Conservation (phyloP, 2,329 filamentous ascomycete species). For the Colletotrichum cereale region DNA sequence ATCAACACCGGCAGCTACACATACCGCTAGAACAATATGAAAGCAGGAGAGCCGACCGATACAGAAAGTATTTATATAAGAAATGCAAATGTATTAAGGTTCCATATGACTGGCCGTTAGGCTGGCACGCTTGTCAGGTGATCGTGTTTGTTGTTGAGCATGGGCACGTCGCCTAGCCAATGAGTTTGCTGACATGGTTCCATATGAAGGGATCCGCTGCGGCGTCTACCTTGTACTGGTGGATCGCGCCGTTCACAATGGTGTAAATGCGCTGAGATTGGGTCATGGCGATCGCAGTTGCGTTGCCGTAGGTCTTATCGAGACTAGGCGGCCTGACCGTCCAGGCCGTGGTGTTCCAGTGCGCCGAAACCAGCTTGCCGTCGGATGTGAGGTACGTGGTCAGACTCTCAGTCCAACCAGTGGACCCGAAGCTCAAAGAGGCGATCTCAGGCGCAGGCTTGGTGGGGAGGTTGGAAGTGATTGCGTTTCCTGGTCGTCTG, state of each 20-base stretch:
- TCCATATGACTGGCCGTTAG: background rate
- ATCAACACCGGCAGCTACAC: background rate
- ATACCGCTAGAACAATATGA: background rate
- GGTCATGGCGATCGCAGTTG: background rate
- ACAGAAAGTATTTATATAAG: slow-evolving; percentile 3
- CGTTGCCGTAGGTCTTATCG: background rate
- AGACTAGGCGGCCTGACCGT: background rate
- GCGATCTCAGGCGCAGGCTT: background rate
- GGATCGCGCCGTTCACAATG: background rate
- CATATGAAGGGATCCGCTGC: background rate
- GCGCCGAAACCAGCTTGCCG: background rate
- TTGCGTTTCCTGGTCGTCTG: background rate
- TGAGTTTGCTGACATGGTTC: background rate
- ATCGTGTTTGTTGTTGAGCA: background rate
- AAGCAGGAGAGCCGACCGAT: background rate
- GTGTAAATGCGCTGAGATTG: background rate
- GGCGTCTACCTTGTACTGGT: background rate
- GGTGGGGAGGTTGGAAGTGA: background rate
- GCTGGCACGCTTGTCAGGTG: background rate
- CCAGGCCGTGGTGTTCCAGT: background rate
- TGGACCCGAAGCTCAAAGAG: background rate
- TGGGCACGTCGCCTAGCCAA: background rate
- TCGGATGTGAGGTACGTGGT: background rate
- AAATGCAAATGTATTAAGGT: background rate
- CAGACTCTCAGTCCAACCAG: background rate